These are phyloP conservation scores for Colletotrichum sp. DNA, from an alignment of 2,329 filamentous ascomycete species.

Conservation along the genomic window DNA sequence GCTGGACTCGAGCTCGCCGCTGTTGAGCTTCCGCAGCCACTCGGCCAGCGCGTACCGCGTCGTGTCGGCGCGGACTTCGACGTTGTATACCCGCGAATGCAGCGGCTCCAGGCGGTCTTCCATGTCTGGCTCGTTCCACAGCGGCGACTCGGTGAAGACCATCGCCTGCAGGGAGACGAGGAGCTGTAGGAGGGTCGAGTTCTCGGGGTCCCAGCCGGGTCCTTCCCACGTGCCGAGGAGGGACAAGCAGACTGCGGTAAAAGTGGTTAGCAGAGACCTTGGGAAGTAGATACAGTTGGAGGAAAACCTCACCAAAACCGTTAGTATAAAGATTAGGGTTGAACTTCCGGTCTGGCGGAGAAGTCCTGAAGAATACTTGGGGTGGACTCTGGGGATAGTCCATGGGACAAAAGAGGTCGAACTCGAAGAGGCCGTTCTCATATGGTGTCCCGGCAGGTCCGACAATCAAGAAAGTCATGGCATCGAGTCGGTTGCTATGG, in stretches of 20 bases:
- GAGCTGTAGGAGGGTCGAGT: conserved; percentile 56
- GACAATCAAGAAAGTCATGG: conserved; percentile 56
- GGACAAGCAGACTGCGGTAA: conserved; percentile 49
- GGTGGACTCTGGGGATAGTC: conserved; percentile 50
- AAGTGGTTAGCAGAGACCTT: not conserved
- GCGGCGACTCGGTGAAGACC: conserved; percentile 60
- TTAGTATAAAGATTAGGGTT: conserved; percentile 58
- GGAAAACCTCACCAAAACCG: conserved; percentile 45
- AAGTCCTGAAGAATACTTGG: conserved; percentile 40
- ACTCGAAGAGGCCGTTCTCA: conserved; percentile 59
- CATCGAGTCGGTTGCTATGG: conserved; percentile 47
- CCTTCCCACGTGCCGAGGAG: conserved; percentile 56
- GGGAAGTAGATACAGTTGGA: not conserved
- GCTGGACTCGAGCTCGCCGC: not conserved
- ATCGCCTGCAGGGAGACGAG: conserved; percentile 63
- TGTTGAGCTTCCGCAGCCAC: conserved; percentile 27
- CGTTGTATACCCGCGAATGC: conserved; percentile 31
- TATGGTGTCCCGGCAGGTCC: conserved; percentile 58
- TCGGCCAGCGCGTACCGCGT: conserved; percentile 32
- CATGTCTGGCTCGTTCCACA: conserved; percentile 59
- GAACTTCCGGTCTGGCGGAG: conserved; percentile 37
- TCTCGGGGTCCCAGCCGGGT: conserved; percentile 46
- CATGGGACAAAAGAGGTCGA: conserved; percentile 50
- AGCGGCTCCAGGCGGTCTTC: not conserved
- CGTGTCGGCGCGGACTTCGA: conserved; percentile 28